A percentile compares a stretch with the other conserved stretches of the same genome.
Conservation (phyloP, 495 filamentous ascomycete species). For the Parathielavia appendiculata region DNA sequence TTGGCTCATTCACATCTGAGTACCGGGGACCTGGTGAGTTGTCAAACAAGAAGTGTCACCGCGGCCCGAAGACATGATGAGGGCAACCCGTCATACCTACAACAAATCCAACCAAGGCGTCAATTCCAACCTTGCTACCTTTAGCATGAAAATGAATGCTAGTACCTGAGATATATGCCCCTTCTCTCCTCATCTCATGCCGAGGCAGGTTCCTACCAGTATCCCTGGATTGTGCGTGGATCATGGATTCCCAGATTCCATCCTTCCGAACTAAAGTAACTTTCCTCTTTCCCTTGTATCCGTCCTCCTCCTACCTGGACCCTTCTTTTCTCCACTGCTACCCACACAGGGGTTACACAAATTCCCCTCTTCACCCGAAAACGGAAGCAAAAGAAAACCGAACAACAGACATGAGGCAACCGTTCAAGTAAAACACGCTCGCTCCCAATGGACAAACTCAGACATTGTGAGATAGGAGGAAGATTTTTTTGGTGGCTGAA, state of each 20-base stretch:
- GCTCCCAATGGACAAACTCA: neutral
- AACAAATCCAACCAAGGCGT: neutral
- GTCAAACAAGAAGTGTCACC: neutral
- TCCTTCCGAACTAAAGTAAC: too few species aligned
- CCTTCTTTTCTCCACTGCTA: too few species aligned
- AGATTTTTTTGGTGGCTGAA: neutral
- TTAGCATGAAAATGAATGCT: neutral
- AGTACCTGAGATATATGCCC: neutral
- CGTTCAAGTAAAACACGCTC: neutral
- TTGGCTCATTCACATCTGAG: neutral
- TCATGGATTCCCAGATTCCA: too few species aligned
- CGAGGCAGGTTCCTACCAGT: too few species aligned
- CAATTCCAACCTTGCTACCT: neutral
- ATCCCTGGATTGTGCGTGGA: too few species aligned
- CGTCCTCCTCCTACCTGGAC: neutral
- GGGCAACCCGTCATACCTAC: neutral
- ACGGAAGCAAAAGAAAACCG: neutral
- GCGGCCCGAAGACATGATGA: too few species aligned
- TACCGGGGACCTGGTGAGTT: neutral
- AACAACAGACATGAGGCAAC: neutral
- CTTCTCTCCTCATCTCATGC: too few species aligned
- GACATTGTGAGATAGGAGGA: neutral
- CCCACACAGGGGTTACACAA: neutral
- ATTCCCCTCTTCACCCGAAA: neutral
- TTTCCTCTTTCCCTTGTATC: neutral